Conservation (phyloP, 306 rosid genomes). For the Malus sieversii region DNA sequence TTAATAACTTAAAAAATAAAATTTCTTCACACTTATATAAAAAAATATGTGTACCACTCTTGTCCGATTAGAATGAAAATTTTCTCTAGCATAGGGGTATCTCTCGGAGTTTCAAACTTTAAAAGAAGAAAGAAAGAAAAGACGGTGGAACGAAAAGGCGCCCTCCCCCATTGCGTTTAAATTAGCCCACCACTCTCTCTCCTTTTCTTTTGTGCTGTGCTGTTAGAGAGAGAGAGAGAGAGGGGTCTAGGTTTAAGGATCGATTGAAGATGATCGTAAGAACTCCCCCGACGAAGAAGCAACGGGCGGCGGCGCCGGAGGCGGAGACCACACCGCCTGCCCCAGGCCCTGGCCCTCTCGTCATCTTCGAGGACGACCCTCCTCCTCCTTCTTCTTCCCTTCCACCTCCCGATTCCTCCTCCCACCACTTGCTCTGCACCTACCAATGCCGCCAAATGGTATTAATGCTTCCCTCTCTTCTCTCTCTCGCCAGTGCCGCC, state of each 20-base stretch:
- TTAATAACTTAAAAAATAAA: no score
- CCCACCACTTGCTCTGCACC: slow-evolving; percentile 61
- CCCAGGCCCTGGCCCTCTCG: slow-evolving; percentile 32
- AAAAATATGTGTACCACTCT: no score
- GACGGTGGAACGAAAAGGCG: slow-evolving; percentile 3
- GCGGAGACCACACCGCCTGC: slow-evolving; percentile 22
- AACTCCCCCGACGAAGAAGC: slow-evolving; percentile 77
- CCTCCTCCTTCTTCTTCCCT: slow-evolving; percentile 3
- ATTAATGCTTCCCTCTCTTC: background rate
- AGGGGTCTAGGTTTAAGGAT: background rate
- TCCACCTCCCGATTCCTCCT: slow-evolving; percentile 16
- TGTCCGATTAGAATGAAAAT: no score
- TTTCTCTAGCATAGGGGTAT: no score
- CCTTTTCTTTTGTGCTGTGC: background rate
- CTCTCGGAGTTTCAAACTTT: background rate
- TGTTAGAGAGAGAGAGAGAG: background rate
- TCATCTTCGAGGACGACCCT: slow-evolving; percentile 66
- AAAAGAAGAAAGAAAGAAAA: background rate
- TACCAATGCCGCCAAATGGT: slow-evolving; percentile 99
- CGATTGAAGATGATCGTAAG: slow-evolving; percentile 48
- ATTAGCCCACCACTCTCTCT: background rate
- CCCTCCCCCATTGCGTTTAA: slow-evolving; percentile 1
- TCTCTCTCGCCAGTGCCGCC: background rate
- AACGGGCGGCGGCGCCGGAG: slow-evolving; percentile 34
- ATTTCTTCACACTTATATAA: accelerated